phyloP scores from a whole-genome alignment of 2,329 filamentous ascomycete species.

The Alternaria brassicicola region DNA sequence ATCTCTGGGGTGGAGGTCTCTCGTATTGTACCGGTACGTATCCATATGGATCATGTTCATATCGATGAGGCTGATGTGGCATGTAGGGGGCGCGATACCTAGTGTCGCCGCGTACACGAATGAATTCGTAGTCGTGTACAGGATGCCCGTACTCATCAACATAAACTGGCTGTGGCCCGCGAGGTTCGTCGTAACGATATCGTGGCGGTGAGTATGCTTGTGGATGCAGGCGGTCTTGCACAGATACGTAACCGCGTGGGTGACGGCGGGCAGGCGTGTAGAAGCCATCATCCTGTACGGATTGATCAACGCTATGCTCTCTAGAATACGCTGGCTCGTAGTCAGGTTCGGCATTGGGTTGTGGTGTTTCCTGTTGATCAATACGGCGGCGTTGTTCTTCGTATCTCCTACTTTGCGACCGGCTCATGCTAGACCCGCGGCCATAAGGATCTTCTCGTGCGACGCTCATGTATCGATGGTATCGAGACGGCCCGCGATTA shows the following conservation, averaged over 20 bases:
- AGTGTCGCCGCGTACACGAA: constrained; percentile 38
- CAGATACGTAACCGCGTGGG: constrained; percentile 42
- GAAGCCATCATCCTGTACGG: constrained; percentile 34
- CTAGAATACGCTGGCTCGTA: constrained; percentile 39
- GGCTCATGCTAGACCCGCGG: constrained; percentile 43
- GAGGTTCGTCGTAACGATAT: constrained; percentile 39
- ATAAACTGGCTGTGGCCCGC: constrained; percentile 38
- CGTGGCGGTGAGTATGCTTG: constrained; percentile 38
- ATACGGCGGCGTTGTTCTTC: constrained; percentile 46
- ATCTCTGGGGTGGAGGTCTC: constrained; percentile 31
- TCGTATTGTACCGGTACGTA: constrained; percentile 41
- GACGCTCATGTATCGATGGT: constrained; percentile 46
- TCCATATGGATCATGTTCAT: constrained; percentile 38
- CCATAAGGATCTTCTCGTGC: constrained; percentile 44
- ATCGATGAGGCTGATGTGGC: constrained; percentile 30
- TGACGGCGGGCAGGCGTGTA: constrained; percentile 26
- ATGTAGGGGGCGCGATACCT: constrained; percentile 15
- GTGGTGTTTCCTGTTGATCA: constrained; percentile 46
- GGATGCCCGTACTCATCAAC: constrained; percentile 42
- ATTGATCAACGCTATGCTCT: constrained; percentile 42
- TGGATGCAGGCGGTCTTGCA: constrained; percentile 38
- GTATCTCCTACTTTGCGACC: constrained; percentile 45
- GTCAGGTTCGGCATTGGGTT: constrained; percentile 38
- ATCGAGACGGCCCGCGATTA: constrained; percentile 42
- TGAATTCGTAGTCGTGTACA: constrained; percentile 39